Percentiles rank a stretch among this genome's conserved stretches.
These are phyloP conservation scores for Penicillium canescens DNA, from an alignment of 495 filamentous ascomycete genomes.

Conservation along the genomic window DNA sequence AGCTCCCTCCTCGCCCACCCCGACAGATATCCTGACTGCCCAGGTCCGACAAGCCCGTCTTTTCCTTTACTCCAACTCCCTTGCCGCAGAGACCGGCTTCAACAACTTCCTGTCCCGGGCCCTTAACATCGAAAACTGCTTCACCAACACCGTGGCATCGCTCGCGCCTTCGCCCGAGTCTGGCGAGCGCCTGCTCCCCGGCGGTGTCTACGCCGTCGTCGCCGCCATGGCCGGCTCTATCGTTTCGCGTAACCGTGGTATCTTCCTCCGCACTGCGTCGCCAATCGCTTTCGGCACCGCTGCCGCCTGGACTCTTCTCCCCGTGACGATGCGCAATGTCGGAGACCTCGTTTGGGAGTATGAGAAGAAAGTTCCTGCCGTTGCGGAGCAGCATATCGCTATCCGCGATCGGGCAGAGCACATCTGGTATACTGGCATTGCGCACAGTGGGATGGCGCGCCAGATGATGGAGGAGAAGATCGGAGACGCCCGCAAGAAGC, in stretches of 20 bases:
- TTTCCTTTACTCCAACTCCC: conserved; percentile 73
- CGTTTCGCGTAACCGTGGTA: conserved; percentile 77
- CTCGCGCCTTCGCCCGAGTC: conserved; percentile 81
- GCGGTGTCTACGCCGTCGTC: conserved; percentile 85
- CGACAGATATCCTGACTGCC: conserved; percentile 85
- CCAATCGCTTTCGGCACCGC: conserved; percentile 72
- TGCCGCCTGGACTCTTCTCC: conserved; percentile 72
- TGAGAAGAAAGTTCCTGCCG: conserved; percentile 78
- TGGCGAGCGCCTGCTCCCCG: conserved; percentile 82
- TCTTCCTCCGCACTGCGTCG: conserved; percentile 70
- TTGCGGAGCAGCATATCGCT: conserved; percentile 74
- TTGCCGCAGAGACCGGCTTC: conserved; percentile 70
- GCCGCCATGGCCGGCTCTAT: conserved; percentile 91
- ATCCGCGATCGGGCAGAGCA: conserved; percentile 65
- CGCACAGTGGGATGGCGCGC: conserved; percentile 68
- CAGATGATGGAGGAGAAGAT: conserved; percentile 79
- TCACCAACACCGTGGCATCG: conserved; percentile 79
- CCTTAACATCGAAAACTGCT: conserved; percentile 75
- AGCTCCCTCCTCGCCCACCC: conserved; percentile 62
- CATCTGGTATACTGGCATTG: conserved; percentile 66
- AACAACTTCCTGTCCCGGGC: conserved; percentile 72
- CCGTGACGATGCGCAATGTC: conserved; percentile 82
- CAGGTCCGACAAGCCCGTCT: conserved; percentile 80
- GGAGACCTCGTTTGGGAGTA: conserved; percentile 81
- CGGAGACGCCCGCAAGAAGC: conserved; percentile 62